Base-by-base conservation (phyloP, 768 basidiomycete genomes). In the Coprinopsis cinerea region DNA sequence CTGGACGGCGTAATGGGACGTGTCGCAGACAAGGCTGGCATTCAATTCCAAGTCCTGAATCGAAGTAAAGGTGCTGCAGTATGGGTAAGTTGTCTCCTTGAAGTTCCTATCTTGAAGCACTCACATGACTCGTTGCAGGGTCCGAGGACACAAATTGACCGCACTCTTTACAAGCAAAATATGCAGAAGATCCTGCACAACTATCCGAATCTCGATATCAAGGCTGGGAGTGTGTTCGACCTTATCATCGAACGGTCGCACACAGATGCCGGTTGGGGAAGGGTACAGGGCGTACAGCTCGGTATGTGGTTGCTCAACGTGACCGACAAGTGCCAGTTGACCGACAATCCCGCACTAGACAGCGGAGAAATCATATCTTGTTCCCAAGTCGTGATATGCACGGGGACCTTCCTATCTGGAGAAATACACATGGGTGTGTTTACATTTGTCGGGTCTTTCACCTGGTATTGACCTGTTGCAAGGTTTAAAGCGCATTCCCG, bases 21-120 rank as follows among this genome's bases (percentile, higher is more conserved):
- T 37, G 79, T 92, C n/a, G 78, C 88, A 90, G 92, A 95, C 64
- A 82, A 83, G 60, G 88, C 92, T 0, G 92, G 91, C 0, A 88
- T 92, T 49, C 88, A 92, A 59, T 94, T 93, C 57, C 86, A 85
- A 26, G 82, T 93, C 55, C 67, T 95, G 51, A 94, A 95, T 60
- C 72, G 75, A 35, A 88, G 90, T 2, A 92, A 86, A 61, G 92
- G 92, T 1, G 78, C 92, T 3, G 92, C 92, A 0, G 92, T 91
- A 27, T 92, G 89, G 87, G 89, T 92, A 51, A 28, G 78, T 66
- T n/a, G 36, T 44, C 26, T 17, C 15, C 25, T 15, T 44, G n/a
- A 13, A 18, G 27, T 47, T 34, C n/a, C 11, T 39, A 36, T 30
- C n/a, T 47, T 7, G 15, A 32, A 7, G 15, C 7, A 15, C 11